These are phyloP conservation scores for Lentinula edodes DNA, from an alignment of 768 basidiomycete species.

Conservation along the genomic window DNA sequence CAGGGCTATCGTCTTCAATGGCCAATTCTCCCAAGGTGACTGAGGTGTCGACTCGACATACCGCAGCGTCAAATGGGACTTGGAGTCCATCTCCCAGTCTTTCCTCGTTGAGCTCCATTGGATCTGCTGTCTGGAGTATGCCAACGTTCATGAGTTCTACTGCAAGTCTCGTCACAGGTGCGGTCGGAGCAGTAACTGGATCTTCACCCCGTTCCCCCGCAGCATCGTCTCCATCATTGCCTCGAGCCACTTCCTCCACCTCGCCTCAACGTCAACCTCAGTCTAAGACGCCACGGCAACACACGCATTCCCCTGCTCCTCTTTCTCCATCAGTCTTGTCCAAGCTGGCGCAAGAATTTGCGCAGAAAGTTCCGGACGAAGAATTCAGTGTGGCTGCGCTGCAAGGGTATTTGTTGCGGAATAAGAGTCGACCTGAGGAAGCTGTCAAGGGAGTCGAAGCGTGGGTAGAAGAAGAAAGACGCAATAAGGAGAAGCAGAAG, in stretches of 20 bases:
- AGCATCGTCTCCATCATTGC: constrained; percentile 11
- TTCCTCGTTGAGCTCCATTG: not conserved
- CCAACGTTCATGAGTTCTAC: constrained; percentile 5
- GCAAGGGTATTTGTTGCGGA: constrained; percentile 83
- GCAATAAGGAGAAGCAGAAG: constrained; percentile 58
- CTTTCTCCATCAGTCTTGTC: constrained; percentile 61
- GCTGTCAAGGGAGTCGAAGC: constrained; percentile 60
- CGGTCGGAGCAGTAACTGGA: not conserved
- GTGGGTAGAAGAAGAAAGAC: constrained; percentile 83
- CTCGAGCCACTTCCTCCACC: constrained; percentile 27
- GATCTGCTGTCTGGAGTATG: constrained; percentile 2
- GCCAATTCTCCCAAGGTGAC: not conserved
- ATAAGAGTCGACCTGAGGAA: constrained; percentile 77
- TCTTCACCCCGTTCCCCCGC: constrained; percentile 37
- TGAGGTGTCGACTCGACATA: not conserved
- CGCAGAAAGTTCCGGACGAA: constrained; percentile 76
- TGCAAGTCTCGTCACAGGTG: not conserved
- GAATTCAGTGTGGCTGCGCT: constrained; percentile 88
- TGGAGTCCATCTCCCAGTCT: constrained; percentile 3
- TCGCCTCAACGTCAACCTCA: constrained; percentile 61
- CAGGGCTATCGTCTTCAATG: not conserved
- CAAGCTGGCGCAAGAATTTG: constrained; percentile 70
- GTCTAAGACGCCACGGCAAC: constrained; percentile 49
- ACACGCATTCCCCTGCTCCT: constrained; percentile 47
- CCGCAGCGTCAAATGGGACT: not conserved